A percentile compares a stretch with the other conserved stretches of the same genome.
Conservation (phyloP, 2,329 filamentous ascomycete genomes). For the Macrophomina pseudophaseolina region DNA sequence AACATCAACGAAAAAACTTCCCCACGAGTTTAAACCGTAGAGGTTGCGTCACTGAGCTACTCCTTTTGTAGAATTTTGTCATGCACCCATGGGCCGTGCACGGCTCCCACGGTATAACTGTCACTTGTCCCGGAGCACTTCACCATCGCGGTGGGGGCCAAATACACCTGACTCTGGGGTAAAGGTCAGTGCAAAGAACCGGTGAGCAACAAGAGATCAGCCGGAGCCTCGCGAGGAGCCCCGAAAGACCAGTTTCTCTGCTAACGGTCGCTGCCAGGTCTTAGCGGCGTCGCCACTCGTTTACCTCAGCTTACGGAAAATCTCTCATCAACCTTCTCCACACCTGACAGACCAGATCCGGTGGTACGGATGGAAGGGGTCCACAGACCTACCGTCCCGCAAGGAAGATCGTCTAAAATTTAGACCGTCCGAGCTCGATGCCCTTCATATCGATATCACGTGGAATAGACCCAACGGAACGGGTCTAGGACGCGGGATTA, state of each 20-base stretch:
- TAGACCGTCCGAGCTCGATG: slow-evolving; percentile 17
- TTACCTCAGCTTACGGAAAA: slow-evolving; percentile 9
- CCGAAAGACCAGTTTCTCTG: not conserved
- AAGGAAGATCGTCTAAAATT: slow-evolving; percentile 10
- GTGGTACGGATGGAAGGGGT: not conserved
- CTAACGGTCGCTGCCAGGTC: not conserved
- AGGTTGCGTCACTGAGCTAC: not conserved
- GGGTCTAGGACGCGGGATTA: slow-evolving; percentile 15
- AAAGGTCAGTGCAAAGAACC: not conserved
- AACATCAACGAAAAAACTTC: not conserved
- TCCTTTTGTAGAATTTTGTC: not conserved
- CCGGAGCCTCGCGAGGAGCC: not conserved
- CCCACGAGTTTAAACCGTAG: not conserved
- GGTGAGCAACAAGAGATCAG: not conserved
- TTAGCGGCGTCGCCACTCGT: not conserved
- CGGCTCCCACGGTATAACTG: not conserved
- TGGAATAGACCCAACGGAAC: slow-evolving; percentile 7
- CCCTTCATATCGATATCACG: slow-evolving; percentile 19
- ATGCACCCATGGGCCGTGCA: not conserved
- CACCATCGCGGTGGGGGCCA: not conserved
- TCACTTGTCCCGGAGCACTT: not conserved
- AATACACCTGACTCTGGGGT: not conserved
- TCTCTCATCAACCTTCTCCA: not conserved
- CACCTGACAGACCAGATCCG: not conserved
- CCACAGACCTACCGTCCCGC: slow-evolving; percentile 4